Conservation (phyloP, 345 rosid species). For the Aquilaria malaccensis region DNA sequence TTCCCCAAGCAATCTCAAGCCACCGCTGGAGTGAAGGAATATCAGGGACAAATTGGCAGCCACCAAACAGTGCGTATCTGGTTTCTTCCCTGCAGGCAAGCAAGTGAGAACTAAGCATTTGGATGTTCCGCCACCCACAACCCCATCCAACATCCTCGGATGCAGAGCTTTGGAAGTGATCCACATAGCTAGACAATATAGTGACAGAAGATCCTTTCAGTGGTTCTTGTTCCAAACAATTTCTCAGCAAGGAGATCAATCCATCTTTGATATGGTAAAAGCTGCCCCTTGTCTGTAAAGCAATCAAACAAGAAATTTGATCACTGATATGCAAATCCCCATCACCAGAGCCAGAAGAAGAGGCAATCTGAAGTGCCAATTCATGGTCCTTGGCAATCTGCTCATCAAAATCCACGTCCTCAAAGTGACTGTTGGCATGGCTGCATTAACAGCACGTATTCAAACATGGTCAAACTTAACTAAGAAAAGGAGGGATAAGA, state of each 20-base stretch:
- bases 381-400: slow-evolving; percentile 25
- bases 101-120: slow-evolving; percentile 69
- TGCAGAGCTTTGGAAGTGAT: slow-evolving; percentile 53
- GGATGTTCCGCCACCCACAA: slow-evolving; percentile 82
- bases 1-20: slow-evolving; percentile 83
- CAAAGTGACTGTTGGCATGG: slow-evolving; percentile 73
- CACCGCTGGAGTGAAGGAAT: slow-evolving; percentile 60
- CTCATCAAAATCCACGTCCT: slow-evolving; percentile 27
- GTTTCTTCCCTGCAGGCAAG: slow-evolving; percentile 41
- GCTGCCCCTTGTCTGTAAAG: slow-evolving; percentile 34
- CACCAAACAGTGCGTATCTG: slow-evolving; percentile 47
- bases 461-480: not conserved
- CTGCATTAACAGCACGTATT: slow-evolving; percentile 20
- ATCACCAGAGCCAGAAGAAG: slow-evolving; percentile 13
- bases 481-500: too few relatives aligned
- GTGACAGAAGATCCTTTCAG: slow-evolving; percentile 16
- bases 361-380: slow-evolving; percentile 36
- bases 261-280: slow-evolving; percentile 48
- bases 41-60: slow-evolving; percentile 67
- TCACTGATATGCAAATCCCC: slow-evolving; percentile 12
- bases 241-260: slow-evolving; percentile 41
- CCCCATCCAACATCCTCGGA: slow-evolving; percentile 74
- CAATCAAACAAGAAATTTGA: slow-evolving; percentile 27
- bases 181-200: slow-evolving; percentile 43
- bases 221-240: slow-evolving; percentile 40